These are phyloP conservation scores for Lasiodiplodia theobromae DNA, from an alignment of 2,329 filamentous ascomycete species.

Conservation along the genomic window DNA sequence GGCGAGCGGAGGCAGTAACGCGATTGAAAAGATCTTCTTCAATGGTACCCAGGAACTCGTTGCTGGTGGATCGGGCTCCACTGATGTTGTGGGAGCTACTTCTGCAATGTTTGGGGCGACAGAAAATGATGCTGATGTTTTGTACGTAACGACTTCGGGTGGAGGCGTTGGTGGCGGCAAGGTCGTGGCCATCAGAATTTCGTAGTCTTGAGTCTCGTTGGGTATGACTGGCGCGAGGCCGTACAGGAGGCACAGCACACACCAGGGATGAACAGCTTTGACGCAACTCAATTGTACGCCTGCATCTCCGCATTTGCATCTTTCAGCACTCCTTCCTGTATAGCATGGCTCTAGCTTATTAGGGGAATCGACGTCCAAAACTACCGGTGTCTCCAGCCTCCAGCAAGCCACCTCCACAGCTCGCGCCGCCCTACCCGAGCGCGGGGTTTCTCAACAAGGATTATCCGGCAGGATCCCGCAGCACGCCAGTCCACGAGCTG, in stretches of 20 bases:
- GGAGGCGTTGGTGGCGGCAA: slow-evolving; percentile 4
- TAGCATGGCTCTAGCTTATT: too few species aligned
- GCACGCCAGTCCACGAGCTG: background rate
- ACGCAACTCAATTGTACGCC: too few species aligned
- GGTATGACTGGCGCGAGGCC: background rate
- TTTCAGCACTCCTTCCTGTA: too few species aligned
- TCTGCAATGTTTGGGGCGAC: slow-evolving; percentile 33
- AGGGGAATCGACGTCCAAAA: too few species aligned
- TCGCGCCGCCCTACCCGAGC: background rate
- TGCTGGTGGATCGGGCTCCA: slow-evolving; percentile 11
- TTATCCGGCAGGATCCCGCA: background rate
- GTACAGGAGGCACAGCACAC: background rate
- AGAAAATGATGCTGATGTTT: slow-evolving; percentile 31
- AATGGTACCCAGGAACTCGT: slow-evolving; percentile 32
- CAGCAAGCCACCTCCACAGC: background rate
- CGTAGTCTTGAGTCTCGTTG: background rate
- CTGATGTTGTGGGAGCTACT: slow-evolving; percentile 33
- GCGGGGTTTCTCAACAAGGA: background rate
- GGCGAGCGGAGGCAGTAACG: background rate
- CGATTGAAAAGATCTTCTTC: slow-evolving; percentile 15
- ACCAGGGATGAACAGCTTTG: background rate
- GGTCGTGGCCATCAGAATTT: background rate
- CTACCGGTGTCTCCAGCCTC: too few species aligned
- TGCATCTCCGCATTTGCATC: background rate
- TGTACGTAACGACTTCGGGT: slow-evolving; percentile 34